These are phyloP conservation scores for Globisporangium apiculatum DNA, from an alignment of 352 stramenopile genomes.

Conservation along the genomic window DNA sequence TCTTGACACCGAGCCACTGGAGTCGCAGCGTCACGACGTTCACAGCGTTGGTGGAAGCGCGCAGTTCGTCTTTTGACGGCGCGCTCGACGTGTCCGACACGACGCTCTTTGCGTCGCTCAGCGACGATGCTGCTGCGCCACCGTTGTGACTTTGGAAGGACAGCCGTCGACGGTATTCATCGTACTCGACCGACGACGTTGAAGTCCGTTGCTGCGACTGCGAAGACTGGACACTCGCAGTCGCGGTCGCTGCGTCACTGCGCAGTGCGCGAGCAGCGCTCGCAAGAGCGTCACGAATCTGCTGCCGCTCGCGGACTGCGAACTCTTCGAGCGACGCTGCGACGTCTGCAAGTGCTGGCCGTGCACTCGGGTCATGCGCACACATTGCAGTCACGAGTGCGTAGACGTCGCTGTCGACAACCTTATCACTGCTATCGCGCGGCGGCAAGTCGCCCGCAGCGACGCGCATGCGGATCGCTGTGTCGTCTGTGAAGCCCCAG, in stretches of 20 bases:
- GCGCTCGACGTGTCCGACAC: conserved; percentile 1
- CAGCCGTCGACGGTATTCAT: conserved; percentile 13
- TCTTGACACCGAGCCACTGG: conserved; percentile 72
- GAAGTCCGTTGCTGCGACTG: not conserved
- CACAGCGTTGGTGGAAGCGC: conserved; percentile 8
- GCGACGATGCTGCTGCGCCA: not conserved
- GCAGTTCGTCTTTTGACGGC: conserved; percentile 10
- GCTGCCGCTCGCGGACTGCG: not conserved
- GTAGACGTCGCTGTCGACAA: conserved; percentile 36
- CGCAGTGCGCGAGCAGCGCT: not conserved
- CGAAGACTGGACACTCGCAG: not conserved
- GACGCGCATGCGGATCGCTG: conserved; percentile 31
- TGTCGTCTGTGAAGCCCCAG: conserved; percentile 45
- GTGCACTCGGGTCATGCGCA: conserved; percentile 22
- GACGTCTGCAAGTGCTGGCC: not conserved
- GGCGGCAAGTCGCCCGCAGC: conserved; percentile 32
- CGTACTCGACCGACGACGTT: conserved; percentile 3
- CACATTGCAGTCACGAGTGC: conserved; percentile 50
- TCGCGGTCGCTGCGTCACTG: not conserved
- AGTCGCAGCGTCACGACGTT: conserved; percentile 46
- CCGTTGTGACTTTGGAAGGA: conserved; percentile 11
- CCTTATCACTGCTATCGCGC: conserved; percentile 14
- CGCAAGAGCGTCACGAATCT: not conserved
- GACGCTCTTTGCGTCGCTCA: conserved; percentile 8
- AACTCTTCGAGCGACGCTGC: not conserved